These are phyloP conservation scores for Hippophae gyantsensis DNA, from an alignment of 306 rosid genomes.

Conservation along the genomic window DNA sequence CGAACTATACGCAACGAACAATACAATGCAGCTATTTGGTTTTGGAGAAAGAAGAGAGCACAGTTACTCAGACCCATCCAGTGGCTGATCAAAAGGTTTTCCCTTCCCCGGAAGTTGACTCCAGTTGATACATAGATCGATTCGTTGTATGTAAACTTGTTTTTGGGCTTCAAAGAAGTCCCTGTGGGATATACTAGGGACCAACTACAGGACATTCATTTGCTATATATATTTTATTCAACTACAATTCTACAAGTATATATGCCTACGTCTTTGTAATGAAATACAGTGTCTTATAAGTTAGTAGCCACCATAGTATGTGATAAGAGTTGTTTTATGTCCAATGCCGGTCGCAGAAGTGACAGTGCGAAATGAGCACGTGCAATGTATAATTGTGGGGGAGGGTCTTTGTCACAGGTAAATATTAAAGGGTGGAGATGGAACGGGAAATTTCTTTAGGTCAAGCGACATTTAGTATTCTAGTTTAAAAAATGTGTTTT, in stretches of 20 bases:
- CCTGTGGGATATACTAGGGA: slow-evolving; percentile 14
- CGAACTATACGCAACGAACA: slow-evolving; percentile 66
- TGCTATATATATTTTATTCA: not conserved
- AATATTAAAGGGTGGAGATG: no score
- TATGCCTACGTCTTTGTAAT: no score
- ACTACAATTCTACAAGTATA: not conserved
- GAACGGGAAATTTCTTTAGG: no score
- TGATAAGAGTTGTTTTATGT: no score
- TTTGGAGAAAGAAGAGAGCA: slow-evolving; percentile 86
- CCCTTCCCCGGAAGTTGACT: slow-evolving; percentile 49
- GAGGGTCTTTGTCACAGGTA: no score
- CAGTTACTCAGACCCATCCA: slow-evolving; percentile 60
- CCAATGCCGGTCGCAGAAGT: no score
- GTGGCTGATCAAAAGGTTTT: slow-evolving; percentile 64
- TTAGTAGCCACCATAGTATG: no score
- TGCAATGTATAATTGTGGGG: no score
- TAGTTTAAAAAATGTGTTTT: no score
- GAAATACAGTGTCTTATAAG: no score
- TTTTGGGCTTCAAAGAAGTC: slow-evolving; percentile 28
- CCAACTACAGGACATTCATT: slow-evolving; percentile 18
- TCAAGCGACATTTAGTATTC: no score
- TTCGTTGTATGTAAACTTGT: slow-evolving; percentile 12
- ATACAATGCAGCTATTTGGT: slow-evolving; percentile 92
- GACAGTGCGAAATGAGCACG: no score
- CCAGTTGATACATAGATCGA: slow-evolving; percentile 25